phyloP scores from a whole-genome alignment of 2,329 filamentous ascomycete species.

The Exophiala oligosperma region DNA sequence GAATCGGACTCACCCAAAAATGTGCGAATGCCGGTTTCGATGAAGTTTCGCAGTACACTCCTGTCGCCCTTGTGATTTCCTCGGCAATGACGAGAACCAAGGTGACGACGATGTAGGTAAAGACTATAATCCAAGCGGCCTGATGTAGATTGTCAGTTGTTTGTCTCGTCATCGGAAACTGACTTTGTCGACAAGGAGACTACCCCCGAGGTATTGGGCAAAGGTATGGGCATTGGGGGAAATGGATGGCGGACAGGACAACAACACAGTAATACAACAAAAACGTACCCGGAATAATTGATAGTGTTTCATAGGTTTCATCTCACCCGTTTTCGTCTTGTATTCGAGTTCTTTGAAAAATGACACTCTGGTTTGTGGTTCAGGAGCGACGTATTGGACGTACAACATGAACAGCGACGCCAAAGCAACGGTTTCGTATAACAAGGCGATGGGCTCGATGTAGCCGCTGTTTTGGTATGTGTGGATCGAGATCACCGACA shows the following conservation, averaged over 20 bases:
- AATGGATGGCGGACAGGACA: background rate
- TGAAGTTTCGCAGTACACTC: conserved; percentile 74
- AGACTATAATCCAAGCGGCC: conserved; percentile 67
- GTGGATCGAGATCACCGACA: conserved; percentile 15
- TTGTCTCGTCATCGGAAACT: no score
- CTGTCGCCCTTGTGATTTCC: conserved; percentile 67
- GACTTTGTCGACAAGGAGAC: no score
- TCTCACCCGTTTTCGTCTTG: conserved; percentile 1
- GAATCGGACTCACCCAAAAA: conserved; percentile 59
- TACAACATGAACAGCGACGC: conserved; percentile 22
- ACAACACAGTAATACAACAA: background rate
- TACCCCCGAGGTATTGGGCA: background rate
- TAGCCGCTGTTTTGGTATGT: conserved; percentile 15
- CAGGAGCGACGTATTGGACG: conserved; percentile 19
- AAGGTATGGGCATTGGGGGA: background rate
- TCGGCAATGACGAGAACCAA: conserved; percentile 76
- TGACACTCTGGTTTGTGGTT: conserved; percentile 6
- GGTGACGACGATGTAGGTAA: conserved; percentile 80
- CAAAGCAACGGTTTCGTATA: conserved; percentile 20
- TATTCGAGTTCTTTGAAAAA: conserved; percentile 17
- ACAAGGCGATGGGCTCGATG: conserved; percentile 10
- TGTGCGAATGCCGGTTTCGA: conserved; percentile 74
- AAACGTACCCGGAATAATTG: conserved; percentile 52
- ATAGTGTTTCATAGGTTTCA: conserved; percentile 7
- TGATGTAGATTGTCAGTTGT: background rate